Conservation (phyloP, 2,329 filamentous ascomycete species). For the Colletotrichum kahawae region DNA sequence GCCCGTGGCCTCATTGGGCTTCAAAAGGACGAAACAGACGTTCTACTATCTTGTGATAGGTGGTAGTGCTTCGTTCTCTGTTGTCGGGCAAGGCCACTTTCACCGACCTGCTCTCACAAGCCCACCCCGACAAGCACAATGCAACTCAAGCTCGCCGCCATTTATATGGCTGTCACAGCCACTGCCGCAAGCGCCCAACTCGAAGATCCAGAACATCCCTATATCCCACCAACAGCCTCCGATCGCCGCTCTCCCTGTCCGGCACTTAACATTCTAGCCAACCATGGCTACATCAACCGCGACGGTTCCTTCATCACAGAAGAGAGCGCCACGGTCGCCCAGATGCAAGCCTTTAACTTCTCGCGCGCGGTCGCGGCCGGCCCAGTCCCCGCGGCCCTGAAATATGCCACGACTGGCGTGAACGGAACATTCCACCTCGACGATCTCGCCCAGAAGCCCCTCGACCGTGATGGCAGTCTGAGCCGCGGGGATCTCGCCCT, state of each 20-base stretch:
- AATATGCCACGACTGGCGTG: background rate
- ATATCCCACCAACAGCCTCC: background rate
- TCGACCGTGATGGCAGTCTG: slow-evolving; percentile 1
- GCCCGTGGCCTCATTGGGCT: background rate
- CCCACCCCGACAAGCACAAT: background rate
- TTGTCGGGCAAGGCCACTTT: background rate
- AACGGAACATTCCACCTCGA: slow-evolving; percentile 3
- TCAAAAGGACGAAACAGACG: background rate
- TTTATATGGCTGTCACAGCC: background rate
- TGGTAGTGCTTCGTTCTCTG: background rate
- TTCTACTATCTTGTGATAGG: background rate
- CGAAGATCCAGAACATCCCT: background rate
- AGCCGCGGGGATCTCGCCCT: background rate
- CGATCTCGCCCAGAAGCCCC: slow-evolving; percentile 4
- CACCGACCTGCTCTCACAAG: background rate
- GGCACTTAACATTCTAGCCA: background rate
- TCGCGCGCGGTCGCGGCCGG: background rate
- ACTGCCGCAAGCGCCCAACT: background rate
- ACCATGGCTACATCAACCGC: slow-evolving; percentile 6
- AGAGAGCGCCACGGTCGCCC: background rate
- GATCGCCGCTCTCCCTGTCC: slow-evolving; percentile 1
- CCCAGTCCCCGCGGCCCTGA: background rate
- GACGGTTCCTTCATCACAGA: background rate
- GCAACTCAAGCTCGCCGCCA: background rate
- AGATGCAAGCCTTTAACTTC: slow-evolving; percentile 3